Evolutionary conservation across 805 yeast genomes (phyloP), one percentile per base, ranked within the genome.

Genomic region (Spathaspora sp.): DNA sequence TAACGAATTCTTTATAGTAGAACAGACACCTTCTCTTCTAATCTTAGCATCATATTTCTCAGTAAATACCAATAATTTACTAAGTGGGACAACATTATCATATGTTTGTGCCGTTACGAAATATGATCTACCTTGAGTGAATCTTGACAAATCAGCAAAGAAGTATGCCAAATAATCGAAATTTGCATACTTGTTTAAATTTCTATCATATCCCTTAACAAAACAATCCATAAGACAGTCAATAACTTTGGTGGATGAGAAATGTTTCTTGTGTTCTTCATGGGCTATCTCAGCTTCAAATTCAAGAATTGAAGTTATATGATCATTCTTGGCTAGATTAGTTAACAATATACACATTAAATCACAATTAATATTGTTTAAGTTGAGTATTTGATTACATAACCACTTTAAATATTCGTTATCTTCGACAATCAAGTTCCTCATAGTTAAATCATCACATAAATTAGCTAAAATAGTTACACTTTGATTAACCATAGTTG

Each of bases 11-110:
- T 94, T 93, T 59, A 94, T 88, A 1, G 97, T 87, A 5, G 96
- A 87, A 1, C 96, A 96, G 39, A 89, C 92, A 62, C 97, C 97
- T 64, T 87, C 92, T 69, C 98, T 80, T 71, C 98, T 83, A 23
- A 82, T 81, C 60, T 82, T 82, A 12, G 89, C 77, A 62, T 87
- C 92, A 57, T 84, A 87, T 61, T 84, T 82, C 63, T 89, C 92
- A 4, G 97, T 87, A 69, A 90, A 91, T 0, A 84, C 94, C 53
- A 89, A 73, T 26, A 91, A 68, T 64, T 89, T 89, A n/a, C 91
- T 82, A 19, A 90, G 68, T 35, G 97, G 97, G 16, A 87, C 84
- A 17, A 88, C 86, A 17, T 69, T 73, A 63, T 90, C 97, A 62
- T 89, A 89, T 4, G 64, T 76, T 69, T 88, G 96, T 57, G 78